Percentiles rank a stretch among this genome's conserved stretches.
These are phyloP conservation scores for Trichomonascus vanleenenianus DNA, from an alignment of 805 yeast species.

Conservation along the genomic window DNA sequence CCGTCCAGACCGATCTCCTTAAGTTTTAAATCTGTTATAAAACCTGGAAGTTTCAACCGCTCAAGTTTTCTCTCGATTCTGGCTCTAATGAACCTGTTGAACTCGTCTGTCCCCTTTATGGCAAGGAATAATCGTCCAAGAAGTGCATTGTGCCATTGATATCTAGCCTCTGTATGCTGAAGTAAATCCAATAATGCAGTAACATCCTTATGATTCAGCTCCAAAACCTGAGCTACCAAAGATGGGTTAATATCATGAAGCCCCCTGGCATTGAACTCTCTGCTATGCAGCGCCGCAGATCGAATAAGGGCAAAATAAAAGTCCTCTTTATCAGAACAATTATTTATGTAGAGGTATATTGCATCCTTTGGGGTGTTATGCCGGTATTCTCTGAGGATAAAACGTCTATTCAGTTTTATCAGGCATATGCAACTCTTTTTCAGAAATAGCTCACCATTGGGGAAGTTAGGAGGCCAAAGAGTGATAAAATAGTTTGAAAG, in stretches of 20 bases:
- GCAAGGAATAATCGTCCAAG: constrained; percentile 77
- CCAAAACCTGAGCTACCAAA: too few relatives aligned
- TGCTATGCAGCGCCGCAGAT: constrained; percentile 46
- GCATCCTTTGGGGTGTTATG: constrained; percentile 30
- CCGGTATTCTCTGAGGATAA: constrained; percentile 20
- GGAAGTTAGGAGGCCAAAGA: constrained; percentile 74
- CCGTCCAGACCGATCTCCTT: constrained; percentile 66
- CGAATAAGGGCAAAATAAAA: constrained; percentile 83
- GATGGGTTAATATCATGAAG: neutral
- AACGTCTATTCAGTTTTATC: constrained; percentile 37
- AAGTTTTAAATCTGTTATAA: constrained; percentile 74
- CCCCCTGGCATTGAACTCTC: neutral
- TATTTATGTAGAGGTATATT: constrained; percentile 65
- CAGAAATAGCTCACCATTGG: constrained; percentile 74
- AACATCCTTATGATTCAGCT: too few relatives aligned
- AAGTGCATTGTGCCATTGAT: constrained; percentile 76
- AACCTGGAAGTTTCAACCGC: constrained; percentile 79
- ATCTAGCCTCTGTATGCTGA: neutral
- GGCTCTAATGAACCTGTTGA: constrained; percentile 48
- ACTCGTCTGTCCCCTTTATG: constrained; percentile 59
- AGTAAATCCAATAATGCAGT: too few relatives aligned
- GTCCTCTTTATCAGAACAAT: constrained; percentile 81
- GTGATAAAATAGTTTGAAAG: constrained; percentile 62
- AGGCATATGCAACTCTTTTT: constrained; percentile 74
- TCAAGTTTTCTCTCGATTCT: constrained; percentile 65